Evolutionary conservation across 352 stramenopile genomes (phyloP), one percentile per base, ranked within the genome.

Genomic region (Globisporangium sylvaticum): DNA sequence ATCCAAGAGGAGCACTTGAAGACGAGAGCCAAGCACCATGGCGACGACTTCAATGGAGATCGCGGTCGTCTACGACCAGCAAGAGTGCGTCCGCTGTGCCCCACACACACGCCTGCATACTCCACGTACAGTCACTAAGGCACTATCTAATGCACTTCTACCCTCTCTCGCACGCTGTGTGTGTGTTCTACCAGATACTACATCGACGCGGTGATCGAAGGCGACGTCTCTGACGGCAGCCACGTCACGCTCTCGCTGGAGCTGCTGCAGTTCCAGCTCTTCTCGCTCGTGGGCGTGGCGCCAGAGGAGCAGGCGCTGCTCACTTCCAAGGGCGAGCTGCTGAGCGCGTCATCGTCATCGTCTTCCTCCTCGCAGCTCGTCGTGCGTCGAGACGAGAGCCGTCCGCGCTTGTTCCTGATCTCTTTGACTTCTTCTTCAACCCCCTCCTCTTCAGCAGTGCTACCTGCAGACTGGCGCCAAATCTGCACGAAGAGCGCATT

Each of bases 401-500:
- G 67, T 14, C 31, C 63, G 58, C 70, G 77, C 10, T 73, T 91
- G 25, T 86, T 84, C 55, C 64, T 90, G n/a, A 62, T 81, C n/a
- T 56, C 70, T 9, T 53, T 48, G 7, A n/a, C n/a, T n/a, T 52
- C 62, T 3, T 59, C 15, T 14, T 53, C 44, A 34, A 65, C 31
- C 0, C 68, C 69, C 24, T 37, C 24, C n/a, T 3, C 20, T n/a
- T n/a, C 18, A 9, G 22, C 54, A 10, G 1, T 2, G 6, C n/a
- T 84, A 44, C 54, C 73, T 9, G 39, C 34, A 8, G 84, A 92
- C 56, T 92, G 82, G 82, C 69, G 46, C 8, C 69, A 89, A 37
- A 84, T 91, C 53, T 93, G 84, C 61, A 86, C 77, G 4, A 82
- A 83, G 32, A 79, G 72, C 57, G 77, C 72, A 0, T 91, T 93